phyloP scores from a whole-genome alignment of 1,284 basidiomycete genomes.

The Ustilago vetiveriae region DNA sequence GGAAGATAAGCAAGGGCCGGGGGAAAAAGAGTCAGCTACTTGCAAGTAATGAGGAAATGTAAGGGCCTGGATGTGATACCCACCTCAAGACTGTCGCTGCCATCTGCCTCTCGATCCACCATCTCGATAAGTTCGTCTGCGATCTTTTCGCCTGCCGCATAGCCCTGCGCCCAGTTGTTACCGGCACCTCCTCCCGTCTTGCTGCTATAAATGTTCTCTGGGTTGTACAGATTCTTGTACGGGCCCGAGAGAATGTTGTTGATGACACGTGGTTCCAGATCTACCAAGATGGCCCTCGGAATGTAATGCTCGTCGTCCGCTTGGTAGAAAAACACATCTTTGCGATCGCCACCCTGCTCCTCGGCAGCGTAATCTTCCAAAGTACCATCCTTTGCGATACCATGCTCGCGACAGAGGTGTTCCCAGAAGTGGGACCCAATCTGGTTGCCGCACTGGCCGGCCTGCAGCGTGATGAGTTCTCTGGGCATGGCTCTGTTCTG shows the following conservation, averaged over 20 bases:
- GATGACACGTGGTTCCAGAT: slow-evolving; percentile 97
- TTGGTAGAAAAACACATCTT: slow-evolving; percentile 99
- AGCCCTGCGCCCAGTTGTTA: slow-evolving; percentile 98
- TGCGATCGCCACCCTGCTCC: slow-evolving; percentile 75
- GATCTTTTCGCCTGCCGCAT: slow-evolving; percentile 80
- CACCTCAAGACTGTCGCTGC: slow-evolving; percentile 96
- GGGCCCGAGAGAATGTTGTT: slow-evolving; percentile 92
- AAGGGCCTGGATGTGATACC: slow-evolving; percentile 9
- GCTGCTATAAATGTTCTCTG: slow-evolving; percentile 95
- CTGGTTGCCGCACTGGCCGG: slow-evolving; percentile 66
- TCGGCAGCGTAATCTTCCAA: slow-evolving; percentile 64
- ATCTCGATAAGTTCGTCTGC: slow-evolving; percentile 99
- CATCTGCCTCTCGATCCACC: slow-evolving; percentile 97
- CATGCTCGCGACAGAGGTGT: slow-evolving; percentile 65
- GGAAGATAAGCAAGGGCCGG: background rate
- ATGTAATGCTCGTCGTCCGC: slow-evolving; percentile 99
- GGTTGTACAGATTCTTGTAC: slow-evolving; percentile 93
- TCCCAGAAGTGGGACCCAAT: slow-evolving; percentile 67
- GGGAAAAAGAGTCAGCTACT: background rate
- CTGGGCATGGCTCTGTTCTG: slow-evolving; percentile 50
- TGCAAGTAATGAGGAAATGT: too few species aligned
- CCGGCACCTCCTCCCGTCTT: slow-evolving; percentile 97
- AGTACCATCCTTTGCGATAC: slow-evolving; percentile 65
- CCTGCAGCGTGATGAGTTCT: slow-evolving; percentile 66
- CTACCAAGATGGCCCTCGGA: slow-evolving; percentile 92